These are phyloP conservation scores for Verticillium nubilum DNA, from an alignment of 2,329 filamentous ascomycete species.

Conservation along the genomic window DNA sequence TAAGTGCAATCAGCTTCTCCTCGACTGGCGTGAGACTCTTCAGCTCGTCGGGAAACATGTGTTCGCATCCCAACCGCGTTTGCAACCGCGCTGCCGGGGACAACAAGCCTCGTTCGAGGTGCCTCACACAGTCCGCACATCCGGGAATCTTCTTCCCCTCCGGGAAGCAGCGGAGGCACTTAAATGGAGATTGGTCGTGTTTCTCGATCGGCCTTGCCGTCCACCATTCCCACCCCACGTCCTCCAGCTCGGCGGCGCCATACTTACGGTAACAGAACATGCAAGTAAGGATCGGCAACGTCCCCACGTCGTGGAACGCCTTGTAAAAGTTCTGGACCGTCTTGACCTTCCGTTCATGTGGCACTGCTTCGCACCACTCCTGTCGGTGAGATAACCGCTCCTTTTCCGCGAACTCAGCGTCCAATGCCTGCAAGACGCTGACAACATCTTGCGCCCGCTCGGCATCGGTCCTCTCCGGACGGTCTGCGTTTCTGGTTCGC, in stretches of 20 bases:
- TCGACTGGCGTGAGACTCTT: constrained; percentile 2
- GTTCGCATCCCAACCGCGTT: constrained; percentile 1
- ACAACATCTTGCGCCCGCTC: background rate
- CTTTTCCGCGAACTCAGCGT: constrained; percentile 6
- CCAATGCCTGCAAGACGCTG: constrained; percentile 4
- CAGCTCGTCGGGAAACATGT: constrained; percentile 9
- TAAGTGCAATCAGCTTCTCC: constrained; percentile 4
- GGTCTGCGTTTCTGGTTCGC: background rate
- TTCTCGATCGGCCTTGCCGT: background rate
- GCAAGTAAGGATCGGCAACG: constrained; percentile 7
- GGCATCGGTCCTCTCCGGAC: background rate
- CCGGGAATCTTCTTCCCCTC: background rate
- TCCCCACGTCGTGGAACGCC: constrained; percentile 7
- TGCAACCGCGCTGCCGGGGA: background rate
- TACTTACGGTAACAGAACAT: constrained; percentile 6
- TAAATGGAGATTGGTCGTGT: constrained; percentile 3
- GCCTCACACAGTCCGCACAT: constrained; percentile 3
- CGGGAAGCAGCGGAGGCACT: constrained; percentile 2
- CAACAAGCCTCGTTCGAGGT: background rate
- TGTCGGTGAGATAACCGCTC: constrained; percentile 3
- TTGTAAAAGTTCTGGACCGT: constrained; percentile 6
- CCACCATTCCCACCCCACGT: constrained; percentile 5
- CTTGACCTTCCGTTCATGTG: constrained; percentile 5
- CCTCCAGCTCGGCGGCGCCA: constrained; percentile 3
- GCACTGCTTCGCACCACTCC: constrained; percentile 5